Evolutionary conservation across 257 asterid species (phyloP).

Genomic region (Plantago elongata): DNA sequence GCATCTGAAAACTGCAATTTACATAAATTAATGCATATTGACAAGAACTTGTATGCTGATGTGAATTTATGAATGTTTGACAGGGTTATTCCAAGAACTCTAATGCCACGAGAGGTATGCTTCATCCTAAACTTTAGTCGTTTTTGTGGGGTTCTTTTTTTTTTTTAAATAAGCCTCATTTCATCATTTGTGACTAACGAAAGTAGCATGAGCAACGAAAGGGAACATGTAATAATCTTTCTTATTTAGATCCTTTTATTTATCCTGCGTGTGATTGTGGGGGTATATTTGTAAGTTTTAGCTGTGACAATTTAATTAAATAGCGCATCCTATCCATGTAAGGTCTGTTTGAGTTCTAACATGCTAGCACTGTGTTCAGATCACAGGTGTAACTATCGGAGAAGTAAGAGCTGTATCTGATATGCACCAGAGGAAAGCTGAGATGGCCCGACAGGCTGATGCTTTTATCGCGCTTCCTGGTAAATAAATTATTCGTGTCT

Average conservation of each 20-base stretch:
- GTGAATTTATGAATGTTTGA: conserved; percentile 20
- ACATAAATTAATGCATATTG: too few species aligned
- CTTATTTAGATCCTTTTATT: background rate
- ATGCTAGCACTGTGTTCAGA: conserved; percentile 24
- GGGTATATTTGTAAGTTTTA: too few species aligned
- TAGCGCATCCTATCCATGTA: too few species aligned
- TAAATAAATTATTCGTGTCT: conserved; percentile 16
- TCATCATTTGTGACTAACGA: background rate
- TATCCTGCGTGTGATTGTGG: background rate
- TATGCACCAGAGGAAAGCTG: conserved; percentile 96
- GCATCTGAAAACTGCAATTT: too few species aligned
- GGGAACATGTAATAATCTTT: background rate
- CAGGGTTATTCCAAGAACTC: conserved; percentile 90
- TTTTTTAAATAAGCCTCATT: background rate
- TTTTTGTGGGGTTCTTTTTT: background rate
- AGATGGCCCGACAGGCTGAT: conserved; percentile 94
- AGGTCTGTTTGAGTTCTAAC: background rate
- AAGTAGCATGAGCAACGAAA: background rate
- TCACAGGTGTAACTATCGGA: conserved; percentile 73
- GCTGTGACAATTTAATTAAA: too few species aligned
- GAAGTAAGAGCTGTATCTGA: conserved; percentile 82
- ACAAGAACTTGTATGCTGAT: background rate
- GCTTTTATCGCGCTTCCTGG: conserved; percentile 99
- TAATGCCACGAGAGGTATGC: conserved; percentile 88
- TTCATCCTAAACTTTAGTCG: background rate